phyloP scores from a whole-genome alignment of 2,329 filamentous ascomycete species.

The Colletotrichum sansevieriae region DNA sequence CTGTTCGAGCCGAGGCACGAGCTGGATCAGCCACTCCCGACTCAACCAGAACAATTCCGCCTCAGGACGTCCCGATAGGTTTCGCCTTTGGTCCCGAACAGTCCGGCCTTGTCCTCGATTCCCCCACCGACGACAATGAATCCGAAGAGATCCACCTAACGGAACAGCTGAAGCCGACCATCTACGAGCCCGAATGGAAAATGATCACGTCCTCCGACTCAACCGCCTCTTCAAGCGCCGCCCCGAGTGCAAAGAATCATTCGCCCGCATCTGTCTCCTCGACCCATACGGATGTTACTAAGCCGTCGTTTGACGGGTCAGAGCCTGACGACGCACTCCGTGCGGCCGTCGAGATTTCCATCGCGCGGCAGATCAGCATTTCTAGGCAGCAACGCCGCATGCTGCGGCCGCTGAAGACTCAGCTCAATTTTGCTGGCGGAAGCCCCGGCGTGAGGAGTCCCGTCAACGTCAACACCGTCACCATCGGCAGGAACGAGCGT shows the following conservation, averaged over 20 bases:
- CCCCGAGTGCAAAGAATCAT: constrained; percentile 48
- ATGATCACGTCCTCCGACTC: constrained; percentile 57
- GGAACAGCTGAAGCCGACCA: constrained; percentile 52
- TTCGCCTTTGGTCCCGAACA: constrained; percentile 51
- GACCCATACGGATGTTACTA: constrained; percentile 50
- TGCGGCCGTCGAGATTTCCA: constrained; percentile 73
- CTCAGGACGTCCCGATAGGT: constrained; percentile 23
- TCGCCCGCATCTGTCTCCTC: constrained; percentile 51
- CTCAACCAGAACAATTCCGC: neutral
- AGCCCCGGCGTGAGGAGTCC: constrained; percentile 36
- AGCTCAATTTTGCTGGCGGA: constrained; percentile 35
- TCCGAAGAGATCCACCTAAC: constrained; percentile 45
- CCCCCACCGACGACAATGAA: constrained; percentile 51
- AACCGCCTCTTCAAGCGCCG: constrained; percentile 44
- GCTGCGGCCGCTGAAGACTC: constrained; percentile 65
- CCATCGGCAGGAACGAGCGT: constrained; percentile 46
- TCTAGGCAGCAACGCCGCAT: constrained; percentile 72
- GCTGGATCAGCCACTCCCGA: constrained; percentile 4
- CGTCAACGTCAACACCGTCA: constrained; percentile 35
- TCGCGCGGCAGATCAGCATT: constrained; percentile 76
- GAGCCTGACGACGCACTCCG: constrained; percentile 57
- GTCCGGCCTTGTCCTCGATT: constrained; percentile 57
- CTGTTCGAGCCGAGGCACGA: constrained; percentile 13
- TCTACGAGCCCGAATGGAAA: constrained; percentile 61
- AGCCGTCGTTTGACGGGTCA: constrained; percentile 53